Evolutionary conservation across 1,284 basidiomycete genomes (phyloP).

Genomic region (Microbotryum silenes-acaulis): DNA sequence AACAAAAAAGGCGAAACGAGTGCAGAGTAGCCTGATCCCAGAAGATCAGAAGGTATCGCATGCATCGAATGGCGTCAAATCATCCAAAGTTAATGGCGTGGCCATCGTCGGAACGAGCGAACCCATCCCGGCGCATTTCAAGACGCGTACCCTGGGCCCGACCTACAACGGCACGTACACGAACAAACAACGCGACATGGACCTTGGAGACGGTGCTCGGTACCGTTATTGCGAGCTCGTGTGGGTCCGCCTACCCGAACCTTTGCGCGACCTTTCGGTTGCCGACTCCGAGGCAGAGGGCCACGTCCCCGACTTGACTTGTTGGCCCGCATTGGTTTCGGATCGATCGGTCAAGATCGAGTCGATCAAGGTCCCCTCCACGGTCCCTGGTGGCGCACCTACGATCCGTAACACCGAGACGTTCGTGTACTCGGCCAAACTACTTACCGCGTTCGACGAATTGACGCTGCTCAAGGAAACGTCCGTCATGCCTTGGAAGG

Average conservation of each 20-base stretch:
- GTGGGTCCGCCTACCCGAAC: conserved; percentile 56
- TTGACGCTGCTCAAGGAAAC: conserved; percentile 5
- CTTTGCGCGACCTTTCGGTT: conserved; percentile 46
- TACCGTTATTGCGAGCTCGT: conserved; percentile 62
- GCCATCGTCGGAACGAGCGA: too few relatives aligned
- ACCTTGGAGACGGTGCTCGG: conserved; percentile 48
- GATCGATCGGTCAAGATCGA: conserved; percentile 1
- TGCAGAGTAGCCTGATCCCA: too few relatives aligned
- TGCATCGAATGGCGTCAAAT: too few relatives aligned
- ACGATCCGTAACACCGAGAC: neutral
- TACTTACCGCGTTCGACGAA: conserved; percentile 21
- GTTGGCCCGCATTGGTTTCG: conserved; percentile 62
- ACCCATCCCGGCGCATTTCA: too few relatives aligned
- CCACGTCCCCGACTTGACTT: conserved; percentile 47
- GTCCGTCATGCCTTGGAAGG: neutral
- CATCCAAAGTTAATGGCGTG: too few relatives aligned
- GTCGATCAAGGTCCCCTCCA: neutral
- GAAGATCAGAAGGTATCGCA: too few relatives aligned
- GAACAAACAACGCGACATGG: conserved; percentile 25
- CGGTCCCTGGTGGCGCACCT: neutral
- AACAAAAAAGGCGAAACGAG: too few relatives aligned
- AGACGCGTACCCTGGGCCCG: neutral
- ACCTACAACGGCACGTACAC: conserved; percentile 28
- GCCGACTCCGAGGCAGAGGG: conserved; percentile 33
- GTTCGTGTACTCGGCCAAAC: conserved; percentile 9